Evolutionary conservation across 2,329 filamentous ascomycete species (phyloP).

Genomic region (Neophaeococcomyces mojaviensis): DNA sequence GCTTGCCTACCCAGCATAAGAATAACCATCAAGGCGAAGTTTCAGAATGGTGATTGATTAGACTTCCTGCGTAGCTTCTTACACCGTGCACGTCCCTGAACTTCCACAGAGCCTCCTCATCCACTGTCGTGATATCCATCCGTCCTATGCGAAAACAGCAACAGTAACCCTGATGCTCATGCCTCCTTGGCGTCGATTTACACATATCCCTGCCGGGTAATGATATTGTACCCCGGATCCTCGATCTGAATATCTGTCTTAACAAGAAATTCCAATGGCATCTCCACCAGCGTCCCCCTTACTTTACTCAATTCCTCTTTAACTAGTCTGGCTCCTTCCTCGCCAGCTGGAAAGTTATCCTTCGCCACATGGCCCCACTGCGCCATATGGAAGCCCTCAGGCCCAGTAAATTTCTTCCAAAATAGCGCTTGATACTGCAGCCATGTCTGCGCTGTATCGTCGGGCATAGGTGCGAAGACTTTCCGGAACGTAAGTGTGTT

Average conservation of each 20-base stretch:
- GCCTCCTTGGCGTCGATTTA: not conserved
- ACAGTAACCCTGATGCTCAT: too few species aligned
- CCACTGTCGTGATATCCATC: too few species aligned
- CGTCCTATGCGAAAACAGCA: too few species aligned
- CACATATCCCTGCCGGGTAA: slow-evolving; percentile 11
- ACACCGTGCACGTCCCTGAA: too few species aligned
- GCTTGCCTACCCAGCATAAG: too few species aligned
- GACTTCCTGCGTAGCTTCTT: too few species aligned
- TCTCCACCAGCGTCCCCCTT: slow-evolving; percentile 69
- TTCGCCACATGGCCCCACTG: slow-evolving; percentile 80
- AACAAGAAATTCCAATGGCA: slow-evolving; percentile 73
- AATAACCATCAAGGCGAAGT: too few species aligned
- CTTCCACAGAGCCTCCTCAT: too few species aligned
- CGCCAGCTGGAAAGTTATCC: slow-evolving; percentile 56
- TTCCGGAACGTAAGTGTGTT: slow-evolving; percentile 54
- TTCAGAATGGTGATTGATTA: too few species aligned
- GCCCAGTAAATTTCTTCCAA: slow-evolving; percentile 31
- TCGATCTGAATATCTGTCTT: slow-evolving; percentile 11
- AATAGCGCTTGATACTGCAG: slow-evolving; percentile 35
- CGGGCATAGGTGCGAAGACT: slow-evolving; percentile 52
- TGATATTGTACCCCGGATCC: slow-evolving; percentile 11
- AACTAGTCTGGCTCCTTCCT: slow-evolving; percentile 60
- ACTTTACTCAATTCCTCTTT: slow-evolving; percentile 61
- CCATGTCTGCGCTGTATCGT: slow-evolving; percentile 43
- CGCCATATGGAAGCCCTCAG: slow-evolving; percentile 49